These are phyloP conservation scores for Paraglomus occultum DNA, from an alignment of 192 early-diverging fungal species.

Conservation along the genomic window DNA sequence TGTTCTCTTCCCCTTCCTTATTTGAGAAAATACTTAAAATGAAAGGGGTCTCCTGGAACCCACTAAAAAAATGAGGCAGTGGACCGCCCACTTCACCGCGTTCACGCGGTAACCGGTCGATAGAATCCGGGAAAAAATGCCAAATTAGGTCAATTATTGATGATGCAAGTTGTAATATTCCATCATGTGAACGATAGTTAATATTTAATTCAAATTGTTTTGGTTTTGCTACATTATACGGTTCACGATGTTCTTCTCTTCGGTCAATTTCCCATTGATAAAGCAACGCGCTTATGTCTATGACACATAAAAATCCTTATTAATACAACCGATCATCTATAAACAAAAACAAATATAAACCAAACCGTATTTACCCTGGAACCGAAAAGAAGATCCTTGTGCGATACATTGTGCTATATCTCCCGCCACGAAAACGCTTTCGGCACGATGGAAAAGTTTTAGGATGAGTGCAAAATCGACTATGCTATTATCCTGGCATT, in stretches of 20 bases:
- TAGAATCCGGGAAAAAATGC: constrained; percentile 21
- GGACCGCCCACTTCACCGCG: constrained; percentile 12
- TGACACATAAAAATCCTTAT: not conserved
- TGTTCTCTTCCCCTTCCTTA: not conserved
- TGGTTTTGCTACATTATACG: not conserved
- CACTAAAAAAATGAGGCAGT: not conserved
- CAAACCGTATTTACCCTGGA: not conserved
- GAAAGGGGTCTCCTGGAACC: not conserved
- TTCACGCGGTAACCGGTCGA: not conserved
- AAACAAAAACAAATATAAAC: too few relatives aligned
- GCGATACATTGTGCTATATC: constrained; percentile 28
- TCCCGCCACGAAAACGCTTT: constrained; percentile 19
- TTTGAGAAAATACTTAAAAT: not conserved
- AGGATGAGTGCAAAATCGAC: constrained; percentile 20
- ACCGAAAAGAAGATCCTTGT: not conserved
- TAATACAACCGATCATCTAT: not conserved
- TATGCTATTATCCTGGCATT: constrained; percentile 7
- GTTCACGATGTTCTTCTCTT: not conserved
- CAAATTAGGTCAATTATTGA: constrained; percentile 11
- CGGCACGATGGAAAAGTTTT: constrained; percentile 6
- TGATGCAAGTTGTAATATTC: constrained; percentile 17
- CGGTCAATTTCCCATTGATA: constrained; percentile 15
- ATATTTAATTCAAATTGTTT: constrained; percentile 20
- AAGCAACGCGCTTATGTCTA: constrained; percentile 5
- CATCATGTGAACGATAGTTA: constrained; percentile 22